Base-by-base conservation (phyloP, 257 asterid genomes). In the Coffea canephora region DNA sequence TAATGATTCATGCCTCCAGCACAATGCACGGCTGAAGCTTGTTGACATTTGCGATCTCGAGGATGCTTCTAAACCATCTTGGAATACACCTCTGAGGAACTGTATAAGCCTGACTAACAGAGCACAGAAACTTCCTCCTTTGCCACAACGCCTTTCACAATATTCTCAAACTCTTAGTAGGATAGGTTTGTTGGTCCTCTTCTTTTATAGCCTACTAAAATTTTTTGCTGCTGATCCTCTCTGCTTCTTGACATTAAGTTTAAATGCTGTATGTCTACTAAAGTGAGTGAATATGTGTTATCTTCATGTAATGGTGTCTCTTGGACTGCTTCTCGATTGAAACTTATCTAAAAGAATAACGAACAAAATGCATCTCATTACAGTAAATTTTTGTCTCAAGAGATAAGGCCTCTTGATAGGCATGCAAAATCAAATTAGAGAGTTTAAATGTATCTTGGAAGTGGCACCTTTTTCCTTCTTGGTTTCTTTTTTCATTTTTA, bases 111-210 rank as follows among this genome's bases (percentile, higher is more conserved):
- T 81, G 75, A 77, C 71, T 77, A 77, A 50, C 41, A 71, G 81
- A 18, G 59, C 41, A 6, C 79, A 80, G 79, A 89, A 89, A 77
- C 90, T 90, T 76, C 94, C 92, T 77, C 93, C 93, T 11, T 88
- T 78, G 82, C 97, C 98, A 80, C 97, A 92, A 74, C 97, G 96
- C 72, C 95, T 86, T 79, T 94, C 97, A 11, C 94, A 87, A 84
- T 91, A 87, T 85, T 94, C 96, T 57, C 82, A 19, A 74, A 90
- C 91, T 75, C 98, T 93, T 50, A 76, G 71, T 66, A 75, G 70
- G 74, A 80, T 91, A 83, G 97, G 98, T 93, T 89, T 74, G 87
- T 71, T 62, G 21, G 15, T 57, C 16, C 74, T 62, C 73, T 75
- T 73, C 64, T 75, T 36, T 55, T 62, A 21, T 34, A 21, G 52